phyloP scores from a whole-genome alignment of 306 rosid genomes.

The Pueraria montana region DNA sequence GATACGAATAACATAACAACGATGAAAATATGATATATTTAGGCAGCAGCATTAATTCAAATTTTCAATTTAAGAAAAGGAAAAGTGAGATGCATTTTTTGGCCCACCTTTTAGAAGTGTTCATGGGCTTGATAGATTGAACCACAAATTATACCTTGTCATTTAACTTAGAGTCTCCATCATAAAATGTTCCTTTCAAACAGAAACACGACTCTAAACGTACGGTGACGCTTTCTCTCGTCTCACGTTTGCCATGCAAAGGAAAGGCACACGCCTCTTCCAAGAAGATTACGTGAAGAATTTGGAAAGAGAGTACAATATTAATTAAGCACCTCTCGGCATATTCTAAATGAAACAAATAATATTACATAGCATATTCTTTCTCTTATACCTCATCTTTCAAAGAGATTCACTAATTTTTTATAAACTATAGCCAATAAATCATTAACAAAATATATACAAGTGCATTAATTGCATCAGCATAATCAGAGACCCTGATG shows the following conservation, averaged over 20 bases:
- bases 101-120: too few relatives aligned
- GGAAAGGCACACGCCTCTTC: slow-evolving; percentile 8
- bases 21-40: too few relatives aligned
- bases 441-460: slow-evolving; percentile 14
- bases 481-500: slow-evolving; percentile 41
- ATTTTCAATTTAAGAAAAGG: too few relatives aligned
- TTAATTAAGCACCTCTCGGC: slow-evolving; percentile 43
- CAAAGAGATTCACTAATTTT: neutral
- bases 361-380: slow-evolving; percentile 54
- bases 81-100: too few relatives aligned
- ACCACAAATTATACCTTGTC: slow-evolving; percentile 15
- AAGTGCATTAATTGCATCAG: slow-evolving; percentile 8
- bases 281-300: slow-evolving; percentile 48
- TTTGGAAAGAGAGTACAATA: slow-evolving; percentile 35
- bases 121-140: too few relatives aligned
- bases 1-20: too few relatives aligned
- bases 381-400: slow-evolving; percentile 20
- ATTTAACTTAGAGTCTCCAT: neutral
- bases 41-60: too few relatives aligned
- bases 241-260: slow-evolving; percentile 41
- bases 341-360: slow-evolving; percentile 52
- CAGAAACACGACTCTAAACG: neutral
- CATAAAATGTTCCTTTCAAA: slow-evolving; percentile 25
- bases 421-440: neutral
- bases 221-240: slow-evolving; percentile 5